A percentile compares a stretch with the other conserved stretches of the same genome.
Evolutionary conservation across 768 basidiomycete genomes (phyloP).

Genomic region (Amanita rubescens): DNA sequence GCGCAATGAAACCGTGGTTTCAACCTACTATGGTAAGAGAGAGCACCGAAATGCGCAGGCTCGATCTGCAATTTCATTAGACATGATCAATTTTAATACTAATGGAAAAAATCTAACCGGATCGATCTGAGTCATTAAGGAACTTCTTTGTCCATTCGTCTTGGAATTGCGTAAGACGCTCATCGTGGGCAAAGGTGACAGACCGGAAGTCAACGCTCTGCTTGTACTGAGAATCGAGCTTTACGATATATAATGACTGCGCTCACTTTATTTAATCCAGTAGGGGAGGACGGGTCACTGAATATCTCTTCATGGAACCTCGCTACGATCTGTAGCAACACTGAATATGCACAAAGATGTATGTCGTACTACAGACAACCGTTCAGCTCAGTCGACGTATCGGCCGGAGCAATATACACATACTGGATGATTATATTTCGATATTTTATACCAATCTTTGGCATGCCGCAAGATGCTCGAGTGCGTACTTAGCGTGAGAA

Average conservation of each 20-base stretch:
- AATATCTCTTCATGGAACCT: slow-evolving; percentile 74
- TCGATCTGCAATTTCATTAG: slow-evolving; percentile 33
- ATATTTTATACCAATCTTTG: slow-evolving; percentile 69
- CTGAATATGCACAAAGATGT: slow-evolving; percentile 68
- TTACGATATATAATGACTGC: neutral
- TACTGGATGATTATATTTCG: slow-evolving; percentile 53
- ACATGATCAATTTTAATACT: neutral
- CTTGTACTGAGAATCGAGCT: slow-evolving; percentile 6
- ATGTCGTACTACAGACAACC: slow-evolving; percentile 54
- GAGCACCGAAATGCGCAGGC: slow-evolving; percentile 54
- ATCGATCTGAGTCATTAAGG: slow-evolving; percentile 48
- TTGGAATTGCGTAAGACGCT: slow-evolving; percentile 45
- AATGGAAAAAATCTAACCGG: slow-evolving; percentile 29
- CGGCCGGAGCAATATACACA: slow-evolving; percentile 8
- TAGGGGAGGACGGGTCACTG: slow-evolving; percentile 58
- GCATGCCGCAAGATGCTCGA: slow-evolving; percentile 60
- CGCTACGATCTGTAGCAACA: slow-evolving; percentile 60
- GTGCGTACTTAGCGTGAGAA: neutral
- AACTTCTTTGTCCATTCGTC: slow-evolving; percentile 65
- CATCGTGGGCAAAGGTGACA: slow-evolving; percentile 57
- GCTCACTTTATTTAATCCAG: slow-evolving; percentile 61
- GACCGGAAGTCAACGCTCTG: slow-evolving; percentile 63
- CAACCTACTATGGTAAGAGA: slow-evolving; percentile 67
- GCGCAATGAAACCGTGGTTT: neutral
- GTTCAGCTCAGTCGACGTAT: slow-evolving; percentile 1